phyloP scores from a whole-genome alignment of 208 protist genomes.

The Naegleria fowleri region DNA sequence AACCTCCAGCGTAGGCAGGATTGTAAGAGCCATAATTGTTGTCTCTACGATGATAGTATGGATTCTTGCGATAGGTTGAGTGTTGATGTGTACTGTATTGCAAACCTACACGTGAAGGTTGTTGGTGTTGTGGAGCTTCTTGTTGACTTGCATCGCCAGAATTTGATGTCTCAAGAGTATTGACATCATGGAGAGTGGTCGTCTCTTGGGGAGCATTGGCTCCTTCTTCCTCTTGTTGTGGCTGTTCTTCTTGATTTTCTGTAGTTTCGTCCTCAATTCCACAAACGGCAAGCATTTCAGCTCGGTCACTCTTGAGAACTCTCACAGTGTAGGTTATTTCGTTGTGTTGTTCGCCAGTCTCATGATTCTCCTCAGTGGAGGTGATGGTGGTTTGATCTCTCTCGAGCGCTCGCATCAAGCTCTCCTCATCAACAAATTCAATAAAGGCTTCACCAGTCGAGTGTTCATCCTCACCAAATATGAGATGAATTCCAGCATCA shows the following conservation, averaged over 20 bases:
- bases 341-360: background rate
- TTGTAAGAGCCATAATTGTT: no score
- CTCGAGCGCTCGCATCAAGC: background rate
- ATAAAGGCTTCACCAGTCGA: conserved; percentile 20
- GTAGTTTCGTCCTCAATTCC: background rate
- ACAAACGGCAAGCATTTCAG: background rate
- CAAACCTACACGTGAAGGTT: no score
- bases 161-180: background rate
- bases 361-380: background rate
- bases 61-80: no score
- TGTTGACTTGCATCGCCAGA: background rate
- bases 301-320: background rate
- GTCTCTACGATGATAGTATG: no score
- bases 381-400: background rate
- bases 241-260: background rate
- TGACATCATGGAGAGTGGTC: background rate
- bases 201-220: no score
- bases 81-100: no score
- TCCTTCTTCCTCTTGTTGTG: background rate
- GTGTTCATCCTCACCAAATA: background rate
- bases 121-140: background rate
- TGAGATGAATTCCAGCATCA: conserved; percentile 15
- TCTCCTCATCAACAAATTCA: conserved; percentile 4
- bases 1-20: no score
- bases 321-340: background rate